phyloP scores from a whole-genome alignment of 345 rosid genomes.

The Murraya koenigii region DNA sequence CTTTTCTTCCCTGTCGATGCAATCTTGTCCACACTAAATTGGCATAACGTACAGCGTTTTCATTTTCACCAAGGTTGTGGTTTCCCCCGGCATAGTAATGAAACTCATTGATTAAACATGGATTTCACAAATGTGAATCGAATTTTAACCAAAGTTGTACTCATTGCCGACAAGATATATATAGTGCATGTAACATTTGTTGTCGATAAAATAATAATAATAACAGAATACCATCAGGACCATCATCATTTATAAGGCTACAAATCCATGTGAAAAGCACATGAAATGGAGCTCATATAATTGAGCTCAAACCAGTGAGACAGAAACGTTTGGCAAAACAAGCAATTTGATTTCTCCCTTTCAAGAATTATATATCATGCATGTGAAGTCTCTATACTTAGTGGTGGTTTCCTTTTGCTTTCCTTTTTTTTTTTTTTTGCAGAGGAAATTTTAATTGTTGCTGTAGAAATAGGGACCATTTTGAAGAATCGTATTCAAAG shows the following conservation, averaged over 20 bases:
- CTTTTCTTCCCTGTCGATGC: not conserved
- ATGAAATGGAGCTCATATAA: not conserved
- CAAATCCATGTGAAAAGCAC: not conserved
- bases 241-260: not conserved
- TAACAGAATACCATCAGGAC: not conserved
- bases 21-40: not conserved
- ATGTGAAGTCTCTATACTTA: not conserved
- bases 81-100: not conserved
- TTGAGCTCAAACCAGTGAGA: not conserved
- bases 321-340: not conserved
- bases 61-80: not conserved
- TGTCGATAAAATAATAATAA: not conserved
- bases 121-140: not conserved
- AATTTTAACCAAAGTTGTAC: not conserved
- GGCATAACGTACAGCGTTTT: not conserved
- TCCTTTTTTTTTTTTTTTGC: not conserved
- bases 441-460: not conserved
- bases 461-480: not conserved
- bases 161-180: not conserved
- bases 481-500: not conserved
- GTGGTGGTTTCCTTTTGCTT: not conserved
- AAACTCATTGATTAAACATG: not conserved
- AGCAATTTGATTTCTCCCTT: not conserved
- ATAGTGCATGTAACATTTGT: not conserved
- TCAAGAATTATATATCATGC: not conserved